A percentile compares a stretch with the other conserved stretches of the same genome.
phyloP scores from a whole-genome alignment of 345 rosid genomes.

The Moringa oleifera region DNA sequence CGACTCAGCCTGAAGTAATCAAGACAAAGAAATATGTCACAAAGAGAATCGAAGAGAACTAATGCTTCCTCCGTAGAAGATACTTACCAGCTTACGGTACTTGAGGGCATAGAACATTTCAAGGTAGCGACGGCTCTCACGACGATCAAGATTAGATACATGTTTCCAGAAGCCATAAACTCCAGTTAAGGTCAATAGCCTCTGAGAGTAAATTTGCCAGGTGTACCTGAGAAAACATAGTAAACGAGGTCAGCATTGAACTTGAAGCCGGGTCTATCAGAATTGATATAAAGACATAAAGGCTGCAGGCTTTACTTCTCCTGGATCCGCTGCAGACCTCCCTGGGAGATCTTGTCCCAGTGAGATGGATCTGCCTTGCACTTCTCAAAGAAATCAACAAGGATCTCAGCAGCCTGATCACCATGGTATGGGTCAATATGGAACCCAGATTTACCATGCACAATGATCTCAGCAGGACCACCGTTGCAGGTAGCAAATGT shows the following conservation, averaged over 20 bases:
- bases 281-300: neutral
- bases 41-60: neutral
- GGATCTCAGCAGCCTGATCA: slow-evolving; percentile 58
- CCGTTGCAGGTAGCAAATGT: slow-evolving; percentile 80
- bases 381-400: slow-evolving; percentile 66
- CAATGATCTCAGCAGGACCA: slow-evolving; percentile 92
- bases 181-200: slow-evolving; percentile 80
- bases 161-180: slow-evolving; percentile 97
- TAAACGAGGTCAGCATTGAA: neutral
- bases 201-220: slow-evolving; percentile 82
- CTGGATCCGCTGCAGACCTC: slow-evolving; percentile 66
- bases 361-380: slow-evolving; percentile 54
- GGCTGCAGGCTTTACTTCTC: slow-evolving; percentile 51
- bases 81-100: slow-evolving; percentile 65
- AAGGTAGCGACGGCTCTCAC: slow-evolving; percentile 77
- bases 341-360: slow-evolving; percentile 67
- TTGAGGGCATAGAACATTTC: slow-evolving; percentile 93
- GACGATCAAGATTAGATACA: slow-evolving; percentile 89
- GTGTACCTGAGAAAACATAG: slow-evolving; percentile 49
- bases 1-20: slow-evolving; percentile 54
- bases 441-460: slow-evolving; percentile 78
- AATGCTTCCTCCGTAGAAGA: neutral
- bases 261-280: neutral
- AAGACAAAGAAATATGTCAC: neutral
- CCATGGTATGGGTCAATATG: slow-evolving; percentile 87